Conservation (phyloP, 768 basidiomycete genomes). For the Lactifluus rugatus region DNA sequence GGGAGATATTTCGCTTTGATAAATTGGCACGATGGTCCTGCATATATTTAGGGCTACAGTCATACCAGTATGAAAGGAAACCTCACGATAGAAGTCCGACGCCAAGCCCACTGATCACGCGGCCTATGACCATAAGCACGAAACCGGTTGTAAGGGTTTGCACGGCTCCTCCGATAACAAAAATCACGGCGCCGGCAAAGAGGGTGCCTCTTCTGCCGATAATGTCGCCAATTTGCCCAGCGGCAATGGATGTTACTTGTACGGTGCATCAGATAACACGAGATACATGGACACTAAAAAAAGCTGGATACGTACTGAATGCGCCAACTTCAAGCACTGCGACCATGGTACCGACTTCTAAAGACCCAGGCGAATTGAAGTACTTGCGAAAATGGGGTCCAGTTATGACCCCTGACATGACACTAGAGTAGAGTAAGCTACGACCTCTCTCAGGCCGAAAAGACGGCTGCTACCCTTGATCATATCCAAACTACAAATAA, state of each 20-base stretch:
- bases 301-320: constrained; percentile 47
- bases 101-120: constrained; percentile 78
- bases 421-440: constrained; percentile 33
- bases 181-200: constrained; percentile 72
- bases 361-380: constrained; percentile 67
- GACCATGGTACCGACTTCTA: constrained; percentile 87
- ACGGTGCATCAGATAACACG: constrained; percentile 6
- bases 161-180: constrained; percentile 76
- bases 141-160: constrained; percentile 80
- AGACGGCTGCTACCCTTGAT: constrained; percentile 57
- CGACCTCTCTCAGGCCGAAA: constrained; percentile 10
- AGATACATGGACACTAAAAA: neutral
- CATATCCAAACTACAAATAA: constrained; percentile 64
- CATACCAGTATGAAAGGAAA: neutral
- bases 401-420: constrained; percentile 89
- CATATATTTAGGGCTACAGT: neutral
- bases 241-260: constrained; percentile 78
- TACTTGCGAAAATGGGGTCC: constrained; percentile 73
- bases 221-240: constrained; percentile 79
- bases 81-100: constrained; percentile 83
- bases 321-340: constrained; percentile 92
- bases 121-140: constrained; percentile 70
- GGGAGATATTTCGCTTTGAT: constrained; percentile 93
- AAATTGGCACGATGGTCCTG: constrained; percentile 91
- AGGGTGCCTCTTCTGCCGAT: constrained; percentile 82